Evolutionary conservation across 2,329 filamentous ascomycete species (phyloP), one percentile per base, ranked within the genome.

Genomic region (Arthrinium phaeospermum): DNA sequence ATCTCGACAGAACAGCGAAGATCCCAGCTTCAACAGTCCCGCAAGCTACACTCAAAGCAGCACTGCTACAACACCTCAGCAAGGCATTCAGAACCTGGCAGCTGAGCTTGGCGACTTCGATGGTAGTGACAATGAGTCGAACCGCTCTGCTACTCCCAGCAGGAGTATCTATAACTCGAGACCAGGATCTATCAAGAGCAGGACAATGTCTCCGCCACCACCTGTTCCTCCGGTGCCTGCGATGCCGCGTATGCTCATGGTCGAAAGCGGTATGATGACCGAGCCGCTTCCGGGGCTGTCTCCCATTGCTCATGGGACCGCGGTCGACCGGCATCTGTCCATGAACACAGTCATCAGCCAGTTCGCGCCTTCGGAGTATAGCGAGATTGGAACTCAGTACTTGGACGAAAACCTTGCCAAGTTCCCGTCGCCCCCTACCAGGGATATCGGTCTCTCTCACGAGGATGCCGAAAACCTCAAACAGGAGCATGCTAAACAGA

Each of bases 71-170:
- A 89, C 88, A 3, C 85, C 89, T 13, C 84, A 88, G 72, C 81
- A 82, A 61, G 83, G 78, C 24, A 88, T 90, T 22, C 94, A 98
- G 84, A 98, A 93, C 78, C 86, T 99, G 69, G 97, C 96, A 80
- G 95, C 95, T 53, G 96, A 99, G 82, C 88, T 99, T 57, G 94
- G 93, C 70, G 94, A 94, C 75, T 85, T 98, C 61, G 92, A 90
- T 74, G 90, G 91, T 75, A 92, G 93, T 76, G 93, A 94, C 74
- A 93, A 94, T 73, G 92, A 92, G 74, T 91, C 93, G 71, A 85
- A 83, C 72, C 79, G 83, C 41, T 86, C 85, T 24, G 87, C 84
- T 37, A 91, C 89, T 44, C 90, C 90, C 37, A 88, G 86, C 74
- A 85, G 85, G 49, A 85, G 85, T 73, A 77, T 82, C 30, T 85